Conservation (phyloP, 768 basidiomycete genomes). For the Kwoniella sp. region DNA sequence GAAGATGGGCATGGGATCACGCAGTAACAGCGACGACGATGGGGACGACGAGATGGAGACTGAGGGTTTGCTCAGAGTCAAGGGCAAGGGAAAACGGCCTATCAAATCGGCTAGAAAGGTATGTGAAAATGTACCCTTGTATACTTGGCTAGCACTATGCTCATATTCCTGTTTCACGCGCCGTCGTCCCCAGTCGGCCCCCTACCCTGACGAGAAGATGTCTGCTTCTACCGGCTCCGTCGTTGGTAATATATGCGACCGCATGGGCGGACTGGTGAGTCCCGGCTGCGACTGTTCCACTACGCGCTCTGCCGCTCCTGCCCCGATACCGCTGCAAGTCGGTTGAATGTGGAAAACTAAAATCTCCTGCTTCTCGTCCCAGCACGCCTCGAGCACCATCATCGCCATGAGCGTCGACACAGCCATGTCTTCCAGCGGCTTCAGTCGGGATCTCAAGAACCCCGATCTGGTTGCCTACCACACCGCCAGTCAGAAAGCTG, state of each 20-base stretch:
- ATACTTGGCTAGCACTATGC: background rate
- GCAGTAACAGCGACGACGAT: conserved; percentile 1
- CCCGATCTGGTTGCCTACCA: conserved; percentile 5
- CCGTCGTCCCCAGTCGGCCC: background rate
- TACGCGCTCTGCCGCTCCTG: too few species aligned
- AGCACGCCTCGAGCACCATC: conserved; percentile 24
- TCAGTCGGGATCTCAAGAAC: conserved; percentile 4
- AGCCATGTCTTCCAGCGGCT: background rate
- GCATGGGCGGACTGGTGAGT: conserved; percentile 23
- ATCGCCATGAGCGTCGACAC: conserved; percentile 19
- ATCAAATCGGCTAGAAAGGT: conserved; percentile 12
- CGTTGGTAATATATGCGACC: conserved; percentile 20
- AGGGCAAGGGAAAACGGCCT: conserved; percentile 10
- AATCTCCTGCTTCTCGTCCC: too few species aligned
- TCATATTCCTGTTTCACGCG: too few species aligned
- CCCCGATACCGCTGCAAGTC: background rate
- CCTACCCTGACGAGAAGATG: conserved; percentile 16
- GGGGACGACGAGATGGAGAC: conserved; percentile 27
- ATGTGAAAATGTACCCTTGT: background rate
- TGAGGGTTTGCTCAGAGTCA: conserved; percentile 12
- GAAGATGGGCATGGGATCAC: background rate
- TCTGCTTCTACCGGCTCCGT: conserved; percentile 2
- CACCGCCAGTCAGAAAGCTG: background rate
- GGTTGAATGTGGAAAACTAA: too few species aligned
- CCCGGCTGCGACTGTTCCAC: too few species aligned